Evolutionary conservation across 2,329 filamentous ascomycete genomes (phyloP), one percentile per base, ranked within the genome.

Genomic region (Fusarium torreyae): DNA sequence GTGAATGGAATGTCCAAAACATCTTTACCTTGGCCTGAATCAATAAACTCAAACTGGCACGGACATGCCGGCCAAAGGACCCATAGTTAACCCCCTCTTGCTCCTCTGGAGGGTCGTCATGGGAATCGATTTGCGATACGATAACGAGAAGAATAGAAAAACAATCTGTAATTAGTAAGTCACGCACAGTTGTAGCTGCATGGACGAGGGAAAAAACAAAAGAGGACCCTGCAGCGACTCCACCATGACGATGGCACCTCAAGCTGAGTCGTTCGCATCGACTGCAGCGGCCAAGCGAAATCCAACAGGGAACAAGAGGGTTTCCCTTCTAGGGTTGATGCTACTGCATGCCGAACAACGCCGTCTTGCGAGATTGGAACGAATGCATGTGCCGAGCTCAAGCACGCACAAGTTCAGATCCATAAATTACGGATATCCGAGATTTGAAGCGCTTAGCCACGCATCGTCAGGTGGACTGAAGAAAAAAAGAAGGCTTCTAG

Each of bases 191-290:
- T 17, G 18, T 50, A 49, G 52, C 34, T 69, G 62, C 62, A 70
- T 57, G 57, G 49, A 63, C 58, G 52, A 53, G 56, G 52, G 68
- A 52, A 44, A 45, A 42, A 57, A 55, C 52, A 55, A 73, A 69
- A 57, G 61, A 71, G 61, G 68, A 60, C 68, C 68, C 68, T 71
- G 61, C 48, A 69, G 49, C 11, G 40, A 63, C 68, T 69, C 68
- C 68, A 71, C 68, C 67, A 70, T 70, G 67, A 70, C 67, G 67
- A 70, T 52, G 44, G 52, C 48, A 28, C 51, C 28, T 43, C 33
- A 53, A 38, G 43, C 45, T 40, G 55, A 28, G 36, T 57, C 24
- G 54, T 66, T 64, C 53, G 43, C 50, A 46, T 57, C 54, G 45
- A 44, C 44, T 51, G n/a, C 39, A 56, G 28, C 50, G 48, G 38